Evolutionary conservation across 805 yeast genomes (phyloP).

Genomic region (Hemisphaericaspora nanyangensis): DNA sequence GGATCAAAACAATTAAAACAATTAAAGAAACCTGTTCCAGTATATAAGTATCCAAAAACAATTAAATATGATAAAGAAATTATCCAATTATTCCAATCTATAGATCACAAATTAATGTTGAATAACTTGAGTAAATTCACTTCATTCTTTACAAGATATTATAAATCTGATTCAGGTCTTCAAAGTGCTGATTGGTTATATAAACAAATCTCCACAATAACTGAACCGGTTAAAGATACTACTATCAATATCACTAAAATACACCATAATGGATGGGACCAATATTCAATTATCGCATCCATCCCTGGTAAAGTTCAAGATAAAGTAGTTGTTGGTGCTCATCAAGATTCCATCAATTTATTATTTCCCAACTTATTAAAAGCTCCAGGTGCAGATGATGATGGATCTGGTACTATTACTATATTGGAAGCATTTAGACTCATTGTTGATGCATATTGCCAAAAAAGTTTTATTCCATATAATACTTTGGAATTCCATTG

Average conservation of each 20-base stretch:
- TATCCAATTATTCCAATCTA: slow-evolving; percentile 33
- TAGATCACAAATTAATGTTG: slow-evolving; percentile 47
- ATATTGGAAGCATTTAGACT: slow-evolving; percentile 71
- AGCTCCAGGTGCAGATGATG: slow-evolving; percentile 96
- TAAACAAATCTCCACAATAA: slow-evolving; percentile 42
- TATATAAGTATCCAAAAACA: slow-evolving; percentile 51
- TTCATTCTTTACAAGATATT: slow-evolving; percentile 72
- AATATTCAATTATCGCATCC: slow-evolving; percentile 67
- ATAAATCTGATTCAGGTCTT: slow-evolving; percentile 66
- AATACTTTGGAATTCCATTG: slow-evolving; percentile 90
- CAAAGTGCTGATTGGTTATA: slow-evolving; percentile 71
- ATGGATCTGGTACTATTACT: slow-evolving; percentile 85
- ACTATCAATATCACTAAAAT: slow-evolving; percentile 43
- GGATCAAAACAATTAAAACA: slow-evolving; percentile 25
- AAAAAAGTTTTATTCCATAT: slow-evolving; percentile 45
- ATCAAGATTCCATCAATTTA: slow-evolving; percentile 80
- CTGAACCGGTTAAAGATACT: slow-evolving; percentile 18
- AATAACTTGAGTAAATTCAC: slow-evolving; percentile 58
- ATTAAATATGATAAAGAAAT: slow-evolving; percentile 38
- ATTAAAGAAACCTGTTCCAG: slow-evolving; percentile 23
- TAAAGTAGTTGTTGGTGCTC: slow-evolving; percentile 79
- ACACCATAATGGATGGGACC: slow-evolving; percentile 70
- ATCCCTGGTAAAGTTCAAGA: slow-evolving; percentile 50
- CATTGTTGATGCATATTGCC: slow-evolving; percentile 35
- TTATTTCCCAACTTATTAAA: slow-evolving; percentile 61